These are phyloP conservation scores for Orbilia oligospora DNA, from an alignment of 2,329 filamentous ascomycete genomes.

Conservation along the genomic window DNA sequence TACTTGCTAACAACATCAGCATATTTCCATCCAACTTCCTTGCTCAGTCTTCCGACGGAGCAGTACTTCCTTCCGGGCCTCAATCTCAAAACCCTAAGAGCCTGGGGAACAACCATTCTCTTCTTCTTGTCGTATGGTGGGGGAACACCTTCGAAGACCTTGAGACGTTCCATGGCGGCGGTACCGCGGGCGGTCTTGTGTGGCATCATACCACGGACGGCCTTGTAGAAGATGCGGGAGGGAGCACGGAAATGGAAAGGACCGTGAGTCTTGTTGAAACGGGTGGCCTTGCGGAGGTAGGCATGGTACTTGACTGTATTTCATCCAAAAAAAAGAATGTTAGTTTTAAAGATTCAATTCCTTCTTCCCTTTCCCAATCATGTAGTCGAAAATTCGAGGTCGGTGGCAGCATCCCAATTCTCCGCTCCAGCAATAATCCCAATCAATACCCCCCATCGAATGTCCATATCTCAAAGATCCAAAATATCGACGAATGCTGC, in stretches of 20 bases:
- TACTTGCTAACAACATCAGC: slow-evolving; percentile 98
- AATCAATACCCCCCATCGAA: neutral
- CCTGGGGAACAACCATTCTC: slow-evolving; percentile 99
- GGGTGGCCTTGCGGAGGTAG: slow-evolving; percentile 99
- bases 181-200: slow-evolving; percentile 99
- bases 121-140: slow-evolving; percentile 99
- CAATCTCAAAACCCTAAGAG: slow-evolving; percentile 93
- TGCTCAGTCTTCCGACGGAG: slow-evolving; percentile 96
- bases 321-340: neutral
- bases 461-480: neutral
- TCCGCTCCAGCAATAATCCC: too few species aligned
- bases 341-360: neutral
- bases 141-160: slow-evolving; percentile 99
- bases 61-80: slow-evolving; percentile 99
- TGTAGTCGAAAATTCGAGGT: neutral
- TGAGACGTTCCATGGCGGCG: slow-evolving; percentile 96
- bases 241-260: slow-evolving; percentile 99
- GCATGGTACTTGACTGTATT: slow-evolving; percentile 98
- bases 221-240: slow-evolving; percentile 99
- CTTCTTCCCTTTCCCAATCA: neutral
- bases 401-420: neutral
- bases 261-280: slow-evolving; percentile 99
- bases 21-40: slow-evolving; percentile 99
- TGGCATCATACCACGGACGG: slow-evolving; percentile 99
- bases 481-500: neutral